phyloP scores from a whole-genome alignment of 345 rosid genomes.

The Acer negundo region DNA sequence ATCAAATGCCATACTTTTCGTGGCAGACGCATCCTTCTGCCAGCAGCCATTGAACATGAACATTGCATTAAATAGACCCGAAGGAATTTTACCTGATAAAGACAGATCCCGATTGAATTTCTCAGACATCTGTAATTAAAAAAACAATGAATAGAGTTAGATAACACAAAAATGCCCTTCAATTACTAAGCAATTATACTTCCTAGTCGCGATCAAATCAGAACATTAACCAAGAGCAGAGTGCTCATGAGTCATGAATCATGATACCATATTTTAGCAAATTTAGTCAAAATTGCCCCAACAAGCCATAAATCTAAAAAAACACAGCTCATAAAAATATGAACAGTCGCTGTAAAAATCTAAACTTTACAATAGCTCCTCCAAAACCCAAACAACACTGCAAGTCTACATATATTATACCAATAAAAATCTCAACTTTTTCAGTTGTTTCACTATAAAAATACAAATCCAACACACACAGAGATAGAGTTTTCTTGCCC shows the following conservation, averaged over 20 bases:
- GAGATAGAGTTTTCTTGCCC: not conserved
- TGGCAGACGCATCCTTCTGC: slow-evolving; percentile 78
- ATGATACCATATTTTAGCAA: not conserved
- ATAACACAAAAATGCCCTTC: not conserved
- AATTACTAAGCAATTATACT: not conserved
- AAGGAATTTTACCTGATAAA: slow-evolving; percentile 86
- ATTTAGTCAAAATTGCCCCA: not conserved
- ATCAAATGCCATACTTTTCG: slow-evolving; percentile 74
- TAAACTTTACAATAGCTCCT: slow-evolving; percentile 3
- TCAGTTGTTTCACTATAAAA: not conserved
- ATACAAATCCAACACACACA: not conserved
- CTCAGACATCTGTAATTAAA: slow-evolving; percentile 84
- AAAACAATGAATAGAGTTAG: slow-evolving; percentile 1
- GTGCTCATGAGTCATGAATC: not conserved
- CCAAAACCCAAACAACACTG: not conserved
- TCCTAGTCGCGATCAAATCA: not conserved
- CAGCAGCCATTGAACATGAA: slow-evolving; percentile 66
- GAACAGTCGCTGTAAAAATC: not conserved
- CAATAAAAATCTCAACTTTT: not conserved
- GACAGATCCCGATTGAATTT: slow-evolving; percentile 74
- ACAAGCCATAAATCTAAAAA: not conserved
- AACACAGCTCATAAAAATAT: not conserved
- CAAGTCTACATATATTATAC: not conserved
- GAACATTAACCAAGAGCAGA: not conserved
- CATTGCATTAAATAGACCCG: slow-evolving; percentile 78